Percentiles rank a stretch among this genome's conserved stretches.
These are phyloP conservation scores for Larix kaempferi DNA, from an alignment of 75 land plant species.

Conservation along the genomic window DNA sequence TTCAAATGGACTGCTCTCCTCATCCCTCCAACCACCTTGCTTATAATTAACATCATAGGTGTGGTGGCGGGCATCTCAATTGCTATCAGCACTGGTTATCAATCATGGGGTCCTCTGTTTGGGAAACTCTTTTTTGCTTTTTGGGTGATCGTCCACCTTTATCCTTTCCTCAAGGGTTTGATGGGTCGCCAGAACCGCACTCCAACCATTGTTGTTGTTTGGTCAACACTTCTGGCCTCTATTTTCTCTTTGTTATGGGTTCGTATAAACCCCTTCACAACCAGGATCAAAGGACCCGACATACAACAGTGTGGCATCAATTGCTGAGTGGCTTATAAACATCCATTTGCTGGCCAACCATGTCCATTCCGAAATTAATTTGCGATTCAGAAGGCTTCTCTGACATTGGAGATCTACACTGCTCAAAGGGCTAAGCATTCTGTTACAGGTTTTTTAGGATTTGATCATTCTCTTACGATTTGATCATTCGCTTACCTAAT, in stretches of 20 bases:
- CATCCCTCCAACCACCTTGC: slow-evolving; percentile 79
- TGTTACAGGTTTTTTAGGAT: not conserved
- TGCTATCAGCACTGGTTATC: slow-evolving; percentile 86
- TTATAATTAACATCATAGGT: slow-evolving; percentile 78
- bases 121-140: slow-evolving; percentile 90
- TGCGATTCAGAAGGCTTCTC: not conserved
- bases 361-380: not conserved
- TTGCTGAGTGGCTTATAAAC: slow-evolving; percentile 13
- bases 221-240: slow-evolving; percentile 85
- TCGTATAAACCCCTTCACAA: slow-evolving; percentile 72
- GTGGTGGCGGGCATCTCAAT: slow-evolving; percentile 84
- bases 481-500: not conserved
- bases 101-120: slow-evolving; percentile 90
- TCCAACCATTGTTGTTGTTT: slow-evolving; percentile 81
- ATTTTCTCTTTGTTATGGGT: slow-evolving; percentile 89
- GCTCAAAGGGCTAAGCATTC: not conserved
- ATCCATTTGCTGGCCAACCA: not conserved
- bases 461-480: not conserved
- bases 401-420: not conserved
- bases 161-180: slow-evolving; percentile 88
- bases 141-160: slow-evolving; percentile 90
- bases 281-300: slow-evolving; percentile 66
- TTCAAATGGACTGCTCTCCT: slow-evolving; percentile 85
- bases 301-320: slow-evolving; percentile 61
- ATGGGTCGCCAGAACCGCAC: slow-evolving; percentile 93